A percentile compares a stretch with the other conserved stretches of the same genome.
Conservation (phyloP, 345 rosid species). For the Brassica cretica region DNA sequence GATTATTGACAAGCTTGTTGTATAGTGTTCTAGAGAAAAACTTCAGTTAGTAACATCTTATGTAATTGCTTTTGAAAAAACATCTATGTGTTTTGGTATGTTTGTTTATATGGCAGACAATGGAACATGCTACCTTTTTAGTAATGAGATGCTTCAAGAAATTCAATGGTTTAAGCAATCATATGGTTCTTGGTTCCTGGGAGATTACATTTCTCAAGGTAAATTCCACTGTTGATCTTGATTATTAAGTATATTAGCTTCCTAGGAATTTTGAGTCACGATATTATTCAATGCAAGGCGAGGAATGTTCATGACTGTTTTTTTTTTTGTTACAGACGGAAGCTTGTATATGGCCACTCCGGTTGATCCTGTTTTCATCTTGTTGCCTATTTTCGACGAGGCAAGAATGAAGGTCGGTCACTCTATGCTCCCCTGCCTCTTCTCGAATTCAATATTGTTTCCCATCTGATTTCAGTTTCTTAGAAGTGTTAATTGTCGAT, state of each 20-base stretch:
- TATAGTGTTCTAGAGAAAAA: not conserved
- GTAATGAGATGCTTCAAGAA: slow-evolving; percentile 63
- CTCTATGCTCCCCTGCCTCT: slow-evolving; percentile 7
- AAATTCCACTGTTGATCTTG: not conserved
- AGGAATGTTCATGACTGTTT: not conserved
- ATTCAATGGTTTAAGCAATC: slow-evolving; percentile 84
- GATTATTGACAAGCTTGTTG: slow-evolving; percentile 10
- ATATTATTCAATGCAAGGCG: not conserved
- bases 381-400: slow-evolving; percentile 79
- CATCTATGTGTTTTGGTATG: not conserved
- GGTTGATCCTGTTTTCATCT: slow-evolving; percentile 78
- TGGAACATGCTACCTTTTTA: slow-evolving; percentile 54
- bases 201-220: slow-evolving; percentile 83
- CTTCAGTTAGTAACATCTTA: not conserved
- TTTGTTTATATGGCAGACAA: slow-evolving; percentile 45
- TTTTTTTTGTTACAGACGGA: slow-evolving; percentile 56
- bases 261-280: not conserved
- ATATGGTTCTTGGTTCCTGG: slow-evolving; percentile 87
- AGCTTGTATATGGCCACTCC: slow-evolving; percentile 71
- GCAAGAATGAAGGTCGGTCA: slow-evolving; percentile 82
- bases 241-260: not conserved
- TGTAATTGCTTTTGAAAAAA: no score
- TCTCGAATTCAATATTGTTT: not conserved
- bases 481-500: not conserved
- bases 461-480: slow-evolving; percentile 3